phyloP scores from a whole-genome alignment of 148 eudicot species.

The Cornus controversa region DNA sequence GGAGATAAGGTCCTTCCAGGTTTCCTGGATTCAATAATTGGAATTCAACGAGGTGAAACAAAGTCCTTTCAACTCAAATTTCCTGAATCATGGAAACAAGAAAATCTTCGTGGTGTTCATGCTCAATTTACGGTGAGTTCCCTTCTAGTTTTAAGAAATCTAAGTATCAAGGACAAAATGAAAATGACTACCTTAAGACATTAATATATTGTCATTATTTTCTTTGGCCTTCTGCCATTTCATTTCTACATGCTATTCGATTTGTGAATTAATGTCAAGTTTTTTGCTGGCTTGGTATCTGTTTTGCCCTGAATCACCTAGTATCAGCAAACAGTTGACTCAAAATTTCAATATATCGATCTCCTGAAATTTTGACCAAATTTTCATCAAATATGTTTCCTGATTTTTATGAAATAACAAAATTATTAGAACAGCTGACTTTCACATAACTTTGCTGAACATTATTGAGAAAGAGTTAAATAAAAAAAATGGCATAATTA shows the following conservation, averaged over 20 bases:
- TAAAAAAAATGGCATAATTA: not conserved
- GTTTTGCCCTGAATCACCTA: not conserved
- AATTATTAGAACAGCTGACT: not conserved
- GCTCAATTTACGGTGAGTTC: slow-evolving; percentile 88
- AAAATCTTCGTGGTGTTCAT: slow-evolving; percentile 83
- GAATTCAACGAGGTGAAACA: slow-evolving; percentile 86
- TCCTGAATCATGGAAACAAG: slow-evolving; percentile 96
- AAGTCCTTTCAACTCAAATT: slow-evolving; percentile 80
- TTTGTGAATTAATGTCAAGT: not conserved
- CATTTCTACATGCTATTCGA: not conserved
- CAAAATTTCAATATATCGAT: not conserved
- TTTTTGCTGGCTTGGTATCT: not conserved
- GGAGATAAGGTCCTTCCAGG: slow-evolving; percentile 85
- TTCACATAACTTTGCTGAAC: not conserved
- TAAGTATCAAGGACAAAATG: not conserved
- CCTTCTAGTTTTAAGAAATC: slow-evolving; percentile 1
- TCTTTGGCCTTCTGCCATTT: not conserved
- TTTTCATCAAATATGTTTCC: not conserved
- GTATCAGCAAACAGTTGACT: not conserved
- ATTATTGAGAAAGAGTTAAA: not conserved
- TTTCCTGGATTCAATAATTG: slow-evolving; percentile 75
- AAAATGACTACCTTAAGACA: not conserved
- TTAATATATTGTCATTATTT: not conserved
- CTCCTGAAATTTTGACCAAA: not conserved
- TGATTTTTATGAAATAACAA: not conserved